Base-by-base conservation (phyloP, 768 basidiomycete species). In the Tulasnella sp. region DNA sequence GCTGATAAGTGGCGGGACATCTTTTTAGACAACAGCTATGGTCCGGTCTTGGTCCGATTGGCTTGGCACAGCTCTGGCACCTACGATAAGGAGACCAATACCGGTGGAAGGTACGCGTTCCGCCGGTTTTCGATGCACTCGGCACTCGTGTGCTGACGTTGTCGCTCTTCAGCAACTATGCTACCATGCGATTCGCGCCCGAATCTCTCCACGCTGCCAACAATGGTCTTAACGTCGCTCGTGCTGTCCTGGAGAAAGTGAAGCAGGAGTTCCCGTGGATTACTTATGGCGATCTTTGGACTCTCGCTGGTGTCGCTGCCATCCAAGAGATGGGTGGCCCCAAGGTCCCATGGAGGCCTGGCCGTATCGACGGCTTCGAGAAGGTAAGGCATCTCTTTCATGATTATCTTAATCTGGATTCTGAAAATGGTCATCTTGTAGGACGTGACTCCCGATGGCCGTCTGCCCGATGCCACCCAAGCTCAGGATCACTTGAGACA, bases 21-120 rank as follows among this genome's bases (percentile, higher is more conserved):
- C 77, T 76, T 60, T 44, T 5, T 83, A 96, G 94, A 96, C 84
- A 96, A 96, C 31, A 96, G 94, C 4, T 97, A 92, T 82, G 96
- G 92, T 20, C 96, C 96, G 60, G 91, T 97, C 77, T 84, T 97
- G 80, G 88, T 98, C 78, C 94, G 96, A 84, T 91, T 98, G 76
- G 96, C 96, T 31, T 98, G 96, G 96, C 96, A 98, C 86, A 84
- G 92, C n/a, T 93, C 95, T 58, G 96, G 96, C 75, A 98, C 96
- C 1, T 97, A 94, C 83, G 95, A 97, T 87, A 94, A 94, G 88
- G 90, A 90, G 0, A 87, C 89, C 72, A 90, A 90, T 80, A 92
- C 92, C 22, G 94, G 95, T 81, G 94, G 95, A 87, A 96, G 95
- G 94, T 92, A 82, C 74, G 87, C 42, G 37, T 40, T 11, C 20